Conservation (phyloP, 805 yeast species). For the Candida dajiaensis region DNA sequence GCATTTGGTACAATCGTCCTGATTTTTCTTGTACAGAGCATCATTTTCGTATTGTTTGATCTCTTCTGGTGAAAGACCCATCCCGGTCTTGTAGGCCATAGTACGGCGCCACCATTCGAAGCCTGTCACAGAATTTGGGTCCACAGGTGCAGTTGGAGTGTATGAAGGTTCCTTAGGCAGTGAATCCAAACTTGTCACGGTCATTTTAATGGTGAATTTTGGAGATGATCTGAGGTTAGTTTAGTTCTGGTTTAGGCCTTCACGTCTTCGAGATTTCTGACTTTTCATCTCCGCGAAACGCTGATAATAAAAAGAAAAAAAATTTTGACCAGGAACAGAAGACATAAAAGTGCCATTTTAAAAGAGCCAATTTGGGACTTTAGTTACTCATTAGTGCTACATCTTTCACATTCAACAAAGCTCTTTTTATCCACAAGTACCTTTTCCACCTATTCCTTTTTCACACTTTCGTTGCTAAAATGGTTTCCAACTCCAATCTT, state of each 20-base stretch:
- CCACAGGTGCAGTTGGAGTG: constrained; percentile 10
- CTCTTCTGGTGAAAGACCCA: constrained; percentile 53
- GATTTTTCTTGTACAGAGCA: constrained; percentile 34
- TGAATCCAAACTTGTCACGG: constrained; percentile 1
- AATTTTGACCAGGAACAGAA: background rate
- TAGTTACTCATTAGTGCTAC: too few relatives aligned
- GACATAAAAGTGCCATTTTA: background rate
- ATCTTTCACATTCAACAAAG: too few relatives aligned
- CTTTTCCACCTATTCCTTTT: too few relatives aligned
- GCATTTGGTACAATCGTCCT: constrained; percentile 60
- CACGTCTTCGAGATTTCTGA: background rate
- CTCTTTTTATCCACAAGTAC: background rate
- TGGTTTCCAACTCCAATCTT: constrained; percentile 56
- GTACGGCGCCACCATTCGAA: constrained; percentile 83
- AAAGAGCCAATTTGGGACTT: too few relatives aligned
- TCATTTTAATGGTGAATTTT: constrained; percentile 1
- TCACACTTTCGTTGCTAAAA: too few relatives aligned
- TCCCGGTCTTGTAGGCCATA: constrained; percentile 62
- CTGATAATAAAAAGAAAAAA: background rate
- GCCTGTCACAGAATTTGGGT: constrained; percentile 28
- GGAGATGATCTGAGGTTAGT: too few relatives aligned
- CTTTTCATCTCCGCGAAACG: background rate
- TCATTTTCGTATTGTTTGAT: constrained; percentile 54
- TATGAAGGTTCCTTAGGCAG: constrained; percentile 2
- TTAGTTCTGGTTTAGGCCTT: too few relatives aligned